phyloP scores from a whole-genome alignment of 2,329 filamentous ascomycete species.

The Huntiella abstrusa region DNA sequence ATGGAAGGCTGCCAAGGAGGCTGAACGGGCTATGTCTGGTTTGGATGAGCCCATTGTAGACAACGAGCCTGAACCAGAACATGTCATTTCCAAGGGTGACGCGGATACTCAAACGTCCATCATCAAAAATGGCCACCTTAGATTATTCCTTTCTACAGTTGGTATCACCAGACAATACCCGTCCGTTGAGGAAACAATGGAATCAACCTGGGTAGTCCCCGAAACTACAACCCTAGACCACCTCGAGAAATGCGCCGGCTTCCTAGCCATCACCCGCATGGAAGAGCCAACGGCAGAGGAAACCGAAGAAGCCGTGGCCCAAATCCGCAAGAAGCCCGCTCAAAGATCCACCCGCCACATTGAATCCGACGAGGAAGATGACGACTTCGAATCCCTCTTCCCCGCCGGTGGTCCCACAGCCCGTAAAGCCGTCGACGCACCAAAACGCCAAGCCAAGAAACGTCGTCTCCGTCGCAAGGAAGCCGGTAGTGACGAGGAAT shows the following conservation, averaged over 20 bases:
- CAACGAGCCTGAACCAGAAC: slow-evolving; percentile 3
- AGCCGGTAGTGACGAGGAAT: slow-evolving; percentile 19
- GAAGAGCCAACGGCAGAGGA: slow-evolving; percentile 63
- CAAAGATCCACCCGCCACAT: slow-evolving; percentile 33
- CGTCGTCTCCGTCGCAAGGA: slow-evolving; percentile 27
- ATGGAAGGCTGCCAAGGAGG: slow-evolving; percentile 57
- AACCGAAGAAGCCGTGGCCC: slow-evolving; percentile 54
- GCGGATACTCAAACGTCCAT: slow-evolving; percentile 47
- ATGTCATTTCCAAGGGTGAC: slow-evolving; percentile 36
- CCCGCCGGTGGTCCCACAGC: slow-evolving; percentile 46
- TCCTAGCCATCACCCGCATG: slow-evolving; percentile 53
- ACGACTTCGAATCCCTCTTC: slow-evolving; percentile 43
- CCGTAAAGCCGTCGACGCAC: slow-evolving; percentile 31
- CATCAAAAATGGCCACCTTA: slow-evolving; percentile 77
- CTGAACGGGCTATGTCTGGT: slow-evolving; percentile 27
- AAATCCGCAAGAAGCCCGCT: slow-evolving; percentile 23
- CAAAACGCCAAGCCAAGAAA: slow-evolving; percentile 27
- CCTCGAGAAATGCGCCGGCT: slow-evolving; percentile 35
- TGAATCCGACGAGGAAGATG: slow-evolving; percentile 45
- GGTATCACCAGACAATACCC: slow-evolving; percentile 44
- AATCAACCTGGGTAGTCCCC: slow-evolving; percentile 64
- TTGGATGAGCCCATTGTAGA: slow-evolving; percentile 9
- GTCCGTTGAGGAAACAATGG: slow-evolving; percentile 46
- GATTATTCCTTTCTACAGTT: slow-evolving; percentile 61
- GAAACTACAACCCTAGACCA: slow-evolving; percentile 41